Base-by-base conservation (phyloP, 768 basidiomycete species). In the Phlegmacium glaucopus region DNA sequence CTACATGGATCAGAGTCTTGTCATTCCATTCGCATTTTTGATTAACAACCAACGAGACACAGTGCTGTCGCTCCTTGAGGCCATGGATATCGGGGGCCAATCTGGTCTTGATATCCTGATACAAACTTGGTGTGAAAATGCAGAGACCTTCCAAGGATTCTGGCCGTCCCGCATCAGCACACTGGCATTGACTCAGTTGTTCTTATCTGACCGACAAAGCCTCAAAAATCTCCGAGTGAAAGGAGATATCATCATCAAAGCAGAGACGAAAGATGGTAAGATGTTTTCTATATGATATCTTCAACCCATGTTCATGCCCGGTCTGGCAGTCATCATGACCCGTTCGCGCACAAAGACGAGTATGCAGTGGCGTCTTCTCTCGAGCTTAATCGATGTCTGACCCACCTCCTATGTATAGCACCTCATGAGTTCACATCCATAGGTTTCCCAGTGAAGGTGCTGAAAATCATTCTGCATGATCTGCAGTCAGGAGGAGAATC, bases 1-100 rank as follows among this genome's bases (percentile, higher is more conserved):
- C 47, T 40, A 12, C 30, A 2, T 49, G 36, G 5, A n/a, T 18
- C 57, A 94, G 88, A 93, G 90, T 56, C 77, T 99, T 10, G 77
- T 94, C 44, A 74, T 97, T 16, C 96, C 96, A 0, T 95, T 98
- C 63, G 90, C 93, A 1, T 97, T 94, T 72, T 72, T 99, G 16
- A 84, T 97, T 56, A 80, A 91, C 61, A 87, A 87, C 49, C 90
- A 96, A 59, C 80, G 83, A 17, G 86, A 92, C 52, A 82, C 82
- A 0, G 85, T 94, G 2, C 71, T 98, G 13, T 70, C 76, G 10
- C 75, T 96, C 25, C 73, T 98, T 16, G 90, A 94, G 56, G 70
- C 78, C 9, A 83, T 80, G 52, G 70, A 66, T 10, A 71, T 85
- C 9, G 70, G 79, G 38, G 82, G 77, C 16, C 76, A 81, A 25